phyloP scores from a whole-genome alignment of 805 yeast species.

The Ogataea siamensis region DNA sequence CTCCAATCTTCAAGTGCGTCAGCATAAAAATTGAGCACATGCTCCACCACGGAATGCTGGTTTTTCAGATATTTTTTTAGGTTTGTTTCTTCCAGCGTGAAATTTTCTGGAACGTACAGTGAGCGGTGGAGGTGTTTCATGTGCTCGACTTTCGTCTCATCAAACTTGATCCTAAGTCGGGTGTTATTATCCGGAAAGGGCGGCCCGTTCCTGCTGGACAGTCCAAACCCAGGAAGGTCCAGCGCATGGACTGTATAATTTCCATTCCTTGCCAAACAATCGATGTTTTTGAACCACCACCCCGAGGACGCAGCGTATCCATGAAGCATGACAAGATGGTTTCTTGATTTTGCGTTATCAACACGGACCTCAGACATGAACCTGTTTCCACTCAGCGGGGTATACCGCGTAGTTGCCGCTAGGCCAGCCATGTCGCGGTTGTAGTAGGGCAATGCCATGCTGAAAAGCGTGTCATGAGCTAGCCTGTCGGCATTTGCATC shows the following conservation, averaged over 20 bases:
- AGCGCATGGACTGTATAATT: slow-evolving; percentile 36
- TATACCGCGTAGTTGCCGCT: slow-evolving; percentile 19
- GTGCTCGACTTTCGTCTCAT: slow-evolving; percentile 18
- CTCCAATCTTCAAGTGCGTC: slow-evolving; percentile 70
- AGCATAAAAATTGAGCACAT: slow-evolving; percentile 55
- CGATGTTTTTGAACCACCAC: slow-evolving; percentile 54
- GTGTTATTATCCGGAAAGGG: slow-evolving; percentile 28
- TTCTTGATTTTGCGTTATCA: slow-evolving; percentile 1
- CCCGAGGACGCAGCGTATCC: slow-evolving; percentile 59
- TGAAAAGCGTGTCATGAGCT: slow-evolving; percentile 27
- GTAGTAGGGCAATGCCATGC: slow-evolving; percentile 28
- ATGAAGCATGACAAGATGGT: slow-evolving; percentile 50
- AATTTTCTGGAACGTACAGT: slow-evolving; percentile 24
- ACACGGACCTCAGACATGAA: slow-evolving; percentile 3
- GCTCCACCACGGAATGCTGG: slow-evolving; percentile 39
- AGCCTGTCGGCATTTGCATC: slow-evolving; percentile 21
- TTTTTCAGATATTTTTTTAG: slow-evolving; percentile 28
- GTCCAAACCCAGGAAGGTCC: slow-evolving; percentile 55
- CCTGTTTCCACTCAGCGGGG: slow-evolving; percentile 2
- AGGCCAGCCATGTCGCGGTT: slow-evolving; percentile 15
- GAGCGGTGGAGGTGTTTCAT: slow-evolving; percentile 27
- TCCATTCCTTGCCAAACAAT: slow-evolving; percentile 37
- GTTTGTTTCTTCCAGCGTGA: slow-evolving; percentile 20
- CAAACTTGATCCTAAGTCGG: slow-evolving; percentile 25
- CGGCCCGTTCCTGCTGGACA: slow-evolving; percentile 45